Base-by-base conservation (phyloP, 768 basidiomycete genomes). In the Cystofilobasidium capitatum region DNA sequence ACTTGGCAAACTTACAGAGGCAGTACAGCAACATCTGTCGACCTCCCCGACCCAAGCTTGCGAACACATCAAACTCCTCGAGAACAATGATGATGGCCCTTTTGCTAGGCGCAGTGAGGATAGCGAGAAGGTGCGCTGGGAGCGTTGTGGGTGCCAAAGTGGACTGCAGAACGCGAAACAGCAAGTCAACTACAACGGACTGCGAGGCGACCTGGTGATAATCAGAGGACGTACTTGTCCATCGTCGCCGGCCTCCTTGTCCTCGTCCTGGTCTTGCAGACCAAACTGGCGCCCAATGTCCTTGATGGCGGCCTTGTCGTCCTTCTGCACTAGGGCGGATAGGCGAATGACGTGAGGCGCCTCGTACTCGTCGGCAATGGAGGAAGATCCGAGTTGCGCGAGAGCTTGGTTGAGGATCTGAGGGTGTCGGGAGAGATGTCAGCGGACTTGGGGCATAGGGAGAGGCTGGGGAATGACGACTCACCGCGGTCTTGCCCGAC, bases 21-120 rank as follows among this genome's bases (percentile, higher is more conserved):
- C 93, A 98, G 74, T 99, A 99, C 7, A 99, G 82, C 29, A 99
- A 79, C 2, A 90, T 86, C 74, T 99, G 96, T 17, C 96, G 84
- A 14, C 91, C 86, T 76, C 97, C 92, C n/a, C 64, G 51, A 4
- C 66, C 66, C n/a, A 68, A 68, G 20, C 86, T 82, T 2, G 91
- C 86, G 76, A 98, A 99, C 33, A 92, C 82, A 75, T 99, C 96
- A 76, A 98, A 93, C 9, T 86, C 86, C 72, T 99, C 96, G 1
- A 98, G 81, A 47, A 97, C 78, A 42, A 98, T 81, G 57, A 98
- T 75, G 1, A 88, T 86, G 3, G 75, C 73, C 55, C 73, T 75
- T 2, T 89, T 85, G 4, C 93, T 76, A 1, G 77, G 76, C 26
- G 74, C 70, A 2, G 77, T 77, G n/a, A 78, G 71, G 16, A 75